These are phyloP conservation scores for Kickxella alabastrina DNA, from an alignment of 192 early-diverging fungal genomes.

Conservation along the genomic window DNA sequence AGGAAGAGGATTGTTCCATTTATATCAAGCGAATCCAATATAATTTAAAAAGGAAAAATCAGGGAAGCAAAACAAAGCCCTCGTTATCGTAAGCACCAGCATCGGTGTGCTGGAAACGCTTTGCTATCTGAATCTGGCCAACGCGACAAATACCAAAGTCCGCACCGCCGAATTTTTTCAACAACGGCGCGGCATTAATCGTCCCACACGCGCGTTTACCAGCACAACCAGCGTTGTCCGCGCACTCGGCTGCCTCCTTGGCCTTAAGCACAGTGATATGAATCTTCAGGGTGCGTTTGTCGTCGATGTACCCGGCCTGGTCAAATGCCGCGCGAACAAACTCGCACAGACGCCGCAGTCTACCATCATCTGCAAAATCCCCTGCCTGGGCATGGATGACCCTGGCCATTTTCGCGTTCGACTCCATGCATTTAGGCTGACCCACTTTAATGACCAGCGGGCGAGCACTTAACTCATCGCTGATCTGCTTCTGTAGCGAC, in stretches of 20 bases:
- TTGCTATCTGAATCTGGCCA: constrained; percentile 40
- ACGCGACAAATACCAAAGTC: constrained; percentile 33
- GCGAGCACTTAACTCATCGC: constrained; percentile 7
- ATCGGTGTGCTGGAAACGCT: constrained; percentile 20
- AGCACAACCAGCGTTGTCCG: too few relatives aligned
- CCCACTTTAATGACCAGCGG: constrained; percentile 23
- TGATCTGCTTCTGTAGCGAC: constrained; percentile 15
- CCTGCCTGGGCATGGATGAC: constrained; percentile 18
- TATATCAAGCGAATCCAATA: too few relatives aligned
- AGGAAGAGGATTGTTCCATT: too few relatives aligned
- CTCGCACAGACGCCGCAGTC: constrained; percentile 18
- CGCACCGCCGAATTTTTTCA: constrained; percentile 18
- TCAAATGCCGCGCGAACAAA: constrained; percentile 24
- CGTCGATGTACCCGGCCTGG: constrained; percentile 35
- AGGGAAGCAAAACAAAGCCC: constrained; percentile 20
- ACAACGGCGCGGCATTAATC: constrained; percentile 23
- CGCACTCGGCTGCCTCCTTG: constrained; percentile 1
- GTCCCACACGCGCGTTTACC: not conserved
- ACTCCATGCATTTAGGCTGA: constrained; percentile 24
- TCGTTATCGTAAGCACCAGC: constrained; percentile 37
- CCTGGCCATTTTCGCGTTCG: constrained; percentile 10
- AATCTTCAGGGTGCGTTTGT: constrained; percentile 32
- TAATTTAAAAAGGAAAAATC: too few relatives aligned
- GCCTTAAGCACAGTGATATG: constrained; percentile 26
- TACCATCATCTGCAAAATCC: constrained; percentile 11